Evolutionary conservation across 805 yeast genomes (phyloP).

Genomic region (Candida maltosa): DNA sequence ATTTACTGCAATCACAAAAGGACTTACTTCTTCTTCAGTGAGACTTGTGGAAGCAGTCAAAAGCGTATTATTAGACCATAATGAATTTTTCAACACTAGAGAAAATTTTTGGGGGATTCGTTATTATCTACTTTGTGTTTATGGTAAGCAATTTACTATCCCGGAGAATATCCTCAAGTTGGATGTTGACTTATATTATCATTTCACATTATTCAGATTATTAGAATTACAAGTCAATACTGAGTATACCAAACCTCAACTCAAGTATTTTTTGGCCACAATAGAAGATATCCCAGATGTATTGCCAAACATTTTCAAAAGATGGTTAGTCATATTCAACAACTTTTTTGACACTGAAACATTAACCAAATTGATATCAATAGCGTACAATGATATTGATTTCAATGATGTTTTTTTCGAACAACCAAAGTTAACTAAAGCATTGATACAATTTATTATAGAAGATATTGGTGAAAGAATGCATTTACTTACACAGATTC

Average conservation of each 20-base stretch:
- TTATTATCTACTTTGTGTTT: conserved; percentile 46
- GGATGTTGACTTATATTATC: conserved; percentile 17
- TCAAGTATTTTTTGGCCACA: conserved; percentile 12
- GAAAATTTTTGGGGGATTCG: conserved; percentile 43
- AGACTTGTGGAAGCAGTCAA: conserved; percentile 15
- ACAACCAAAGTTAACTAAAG: conserved; percentile 36
- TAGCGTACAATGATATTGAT: conserved; percentile 15
- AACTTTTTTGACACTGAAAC: conserved; percentile 24
- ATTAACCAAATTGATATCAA: conserved; percentile 22
- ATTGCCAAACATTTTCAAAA: conserved; percentile 23
- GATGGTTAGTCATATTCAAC: conserved; percentile 57
- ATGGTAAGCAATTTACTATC: conserved; percentile 18
- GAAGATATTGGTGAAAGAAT: conserved; percentile 4
- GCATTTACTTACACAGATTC: conserved; percentile 25
- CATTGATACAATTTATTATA: conserved; percentile 19
- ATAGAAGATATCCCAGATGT: conserved; percentile 11
- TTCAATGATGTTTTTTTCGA: conserved; percentile 43
- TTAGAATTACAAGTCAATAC: conserved; percentile 39
- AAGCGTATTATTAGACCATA: conserved; percentile 7
- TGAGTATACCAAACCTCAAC: conserved; percentile 4
- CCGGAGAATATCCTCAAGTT: conserved; percentile 12
- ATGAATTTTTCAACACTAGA: conserved; percentile 12
- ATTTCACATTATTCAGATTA: conserved; percentile 45
- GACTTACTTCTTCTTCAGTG: conserved; percentile 34
- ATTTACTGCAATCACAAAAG: conserved; percentile 26